Evolutionary conservation across 805 yeast genomes (phyloP).

Genomic region (Candida nemodendra): DNA sequence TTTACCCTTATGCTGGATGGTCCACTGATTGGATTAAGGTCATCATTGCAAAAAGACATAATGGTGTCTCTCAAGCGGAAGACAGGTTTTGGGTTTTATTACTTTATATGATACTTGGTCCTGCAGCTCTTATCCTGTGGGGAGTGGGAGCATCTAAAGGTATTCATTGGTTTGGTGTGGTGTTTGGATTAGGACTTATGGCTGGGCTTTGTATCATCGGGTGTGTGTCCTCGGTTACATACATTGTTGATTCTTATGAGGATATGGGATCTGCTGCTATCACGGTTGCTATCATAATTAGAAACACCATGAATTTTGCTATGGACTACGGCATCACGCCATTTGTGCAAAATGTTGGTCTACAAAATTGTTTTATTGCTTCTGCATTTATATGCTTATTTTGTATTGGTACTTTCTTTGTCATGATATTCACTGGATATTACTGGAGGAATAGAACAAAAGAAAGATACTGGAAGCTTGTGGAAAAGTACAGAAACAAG

Average conservation of each 20-base stretch:
- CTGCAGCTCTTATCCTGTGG: conserved; percentile 56
- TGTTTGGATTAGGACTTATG: conserved; percentile 53
- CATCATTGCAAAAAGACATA: conserved; percentile 44
- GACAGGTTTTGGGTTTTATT: conserved; percentile 53
- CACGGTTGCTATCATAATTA: conserved; percentile 53
- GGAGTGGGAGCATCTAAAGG: conserved; percentile 62
- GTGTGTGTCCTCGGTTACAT: conserved; percentile 49
- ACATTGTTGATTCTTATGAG: conserved; percentile 55
- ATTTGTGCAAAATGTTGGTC: conserved; percentile 53
- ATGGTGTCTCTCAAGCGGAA: conserved; percentile 56
- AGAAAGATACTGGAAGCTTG: conserved; percentile 35
- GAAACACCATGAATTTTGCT: conserved; percentile 60
- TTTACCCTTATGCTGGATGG: conserved; percentile 48
- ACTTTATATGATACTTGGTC: conserved; percentile 48
- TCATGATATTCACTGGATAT: conserved; percentile 37
- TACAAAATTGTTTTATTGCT: conserved; percentile 54
- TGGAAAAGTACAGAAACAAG: conserved; percentile 27
- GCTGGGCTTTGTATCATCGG: conserved; percentile 58
- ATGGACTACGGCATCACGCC: conserved; percentile 60
- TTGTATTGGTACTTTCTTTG: conserved; percentile 44
- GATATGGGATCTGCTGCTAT: conserved; percentile 53
- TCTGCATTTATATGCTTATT: conserved; percentile 53
- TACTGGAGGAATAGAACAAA: conserved; percentile 37
- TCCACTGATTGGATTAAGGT: conserved; percentile 52
- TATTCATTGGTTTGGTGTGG: conserved; percentile 54